Base-by-base conservation (phyloP, 73 alveolate genomes). In the Paramecium sexaurelia region DNA sequence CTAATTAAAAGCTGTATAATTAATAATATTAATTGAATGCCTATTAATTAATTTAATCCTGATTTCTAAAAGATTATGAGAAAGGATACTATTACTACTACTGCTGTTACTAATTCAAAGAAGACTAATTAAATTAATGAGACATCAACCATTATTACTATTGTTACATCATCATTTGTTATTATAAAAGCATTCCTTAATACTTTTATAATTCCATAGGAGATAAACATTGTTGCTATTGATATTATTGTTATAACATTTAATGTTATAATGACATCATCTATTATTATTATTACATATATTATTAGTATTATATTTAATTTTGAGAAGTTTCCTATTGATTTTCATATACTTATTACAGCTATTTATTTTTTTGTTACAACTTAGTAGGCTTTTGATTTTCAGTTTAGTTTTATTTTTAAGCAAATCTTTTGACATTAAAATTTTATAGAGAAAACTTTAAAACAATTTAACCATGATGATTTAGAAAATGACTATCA, bases 381-480 rank as follows among this genome's bases (percentile, higher is more conserved):
- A 22, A 61, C 26, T 61, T 61, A 9, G 83, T 22, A 6, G 83
- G 39, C 8, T 61, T 61, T 7, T 1, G 5, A 32, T 29, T 32
- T 29, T 61, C 83, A 29, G 20, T 4, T 22, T 20, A 1, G 26
- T 32, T 61, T 8, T 26, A 4, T 19, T 61, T 71, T 71, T 71
- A 10, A 35, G 86, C 33, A 71, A 19, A 71, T 32, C 43, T n/a
- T 36, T 71, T 71, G 0, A 35, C 56, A 4, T 37, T 17, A n/a
- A 11, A 71, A 71, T 71, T 71, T n/a, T 57, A 0, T 32, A 71
- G 43, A 32, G 86, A 33, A 71, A 71, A 71, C 35, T 71, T 71
- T 71, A 35, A 36, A 11, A 71, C 86, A 0, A 71, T 71, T 71
- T 71, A 10, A 33, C 86, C 86, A 71, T 71, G 86, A 71, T 71